Base-by-base conservation (phyloP, 2,329 filamentous ascomycete species). In the Colletotrichum sp. region DNA sequence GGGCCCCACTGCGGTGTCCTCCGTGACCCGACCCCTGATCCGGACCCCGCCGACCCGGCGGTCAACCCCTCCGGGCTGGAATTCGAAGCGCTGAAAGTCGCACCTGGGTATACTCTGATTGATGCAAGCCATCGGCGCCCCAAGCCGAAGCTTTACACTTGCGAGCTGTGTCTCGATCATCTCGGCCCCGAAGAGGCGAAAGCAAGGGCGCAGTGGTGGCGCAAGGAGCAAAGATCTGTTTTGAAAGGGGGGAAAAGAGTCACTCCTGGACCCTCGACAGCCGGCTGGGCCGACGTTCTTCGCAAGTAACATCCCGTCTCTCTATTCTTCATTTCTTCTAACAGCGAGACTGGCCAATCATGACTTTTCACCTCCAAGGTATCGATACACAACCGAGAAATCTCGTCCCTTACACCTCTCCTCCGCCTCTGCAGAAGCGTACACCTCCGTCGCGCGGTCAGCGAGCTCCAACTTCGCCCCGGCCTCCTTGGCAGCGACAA, bases 371-470 rank as follows among this genome's bases (percentile, higher is more conserved):
- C 90, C 89, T 1, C 89, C 90, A 57, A 96, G 81, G 86, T 93
- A 95, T 80, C 93, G 89, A 83, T 96, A 97, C 10, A 97, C 92
- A 9, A 96, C 94, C 1, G 94, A 96, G 84, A 97, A 97, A 82
- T 97, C 95, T 75, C 93, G 91, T 1, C 94, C 93, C 77, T 91
- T 90, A 81, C 91, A 94, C 62, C 83, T 81, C 71, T 95, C 91
- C 65, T 88, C 86, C 79, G 89, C 84, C 82, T 93, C 92, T 0
- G 93, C 92, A 32, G 87, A 86, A 78, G 92, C 91, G 80, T 97
- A 97, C 8, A 96, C 91, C 64, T 90, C 87, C 48, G 86, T 89
- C 3, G 94, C 94, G 79, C 87, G 88, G 12, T 89, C 88, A 1
- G 90, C 94, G 55, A 96, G 85, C 79, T 91, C 92, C 70, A 96